Evolutionary conservation across 257 asterid species (phyloP).

Genomic region (Fraxinus quadrangulata): DNA sequence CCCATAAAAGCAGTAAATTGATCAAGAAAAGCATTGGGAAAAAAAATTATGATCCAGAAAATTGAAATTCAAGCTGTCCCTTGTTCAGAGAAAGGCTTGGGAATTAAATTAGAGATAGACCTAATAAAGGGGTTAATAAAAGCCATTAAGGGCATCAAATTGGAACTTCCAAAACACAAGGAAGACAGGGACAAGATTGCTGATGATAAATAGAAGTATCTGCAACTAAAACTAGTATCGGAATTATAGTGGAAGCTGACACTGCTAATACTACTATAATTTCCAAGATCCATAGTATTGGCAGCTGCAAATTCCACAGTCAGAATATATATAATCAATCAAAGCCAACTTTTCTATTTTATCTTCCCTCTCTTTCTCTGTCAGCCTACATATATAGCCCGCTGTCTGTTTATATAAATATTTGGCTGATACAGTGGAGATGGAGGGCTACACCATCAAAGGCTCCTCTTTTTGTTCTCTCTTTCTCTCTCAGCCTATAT

Average conservation of each 20-base stretch:
- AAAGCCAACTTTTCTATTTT: constrained; percentile 22
- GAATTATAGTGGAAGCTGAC: constrained; percentile 54
- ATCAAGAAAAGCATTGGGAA: background rate
- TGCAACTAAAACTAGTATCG: constrained; percentile 35
- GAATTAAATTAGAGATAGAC: constrained; percentile 33
- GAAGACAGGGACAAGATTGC: constrained; percentile 46
- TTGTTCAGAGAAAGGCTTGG: constrained; percentile 32
- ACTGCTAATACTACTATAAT: constrained; percentile 29
- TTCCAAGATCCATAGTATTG: constrained; percentile 48
- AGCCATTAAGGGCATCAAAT: constrained; percentile 47
- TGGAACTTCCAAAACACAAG: constrained; percentile 45
- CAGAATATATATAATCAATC: constrained; percentile 16
- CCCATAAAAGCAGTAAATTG: constrained; percentile 35
- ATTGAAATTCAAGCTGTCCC: constrained; percentile 38
- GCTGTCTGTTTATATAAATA: background rate
- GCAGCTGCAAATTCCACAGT: constrained; percentile 32
- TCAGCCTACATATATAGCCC: background rate
- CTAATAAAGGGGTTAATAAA: constrained; percentile 24
- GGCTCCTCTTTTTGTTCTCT: background rate
- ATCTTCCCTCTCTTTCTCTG: background rate
- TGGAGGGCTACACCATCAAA: background rate
- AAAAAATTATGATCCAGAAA: constrained; percentile 16
- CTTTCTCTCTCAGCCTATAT: background rate
- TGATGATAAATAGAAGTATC: constrained; percentile 38
- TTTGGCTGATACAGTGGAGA: background rate